These are phyloP conservation scores for Pseudofabraea citricarpa DNA, from an alignment of 2,329 filamentous ascomycete species.

Conservation along the genomic window DNA sequence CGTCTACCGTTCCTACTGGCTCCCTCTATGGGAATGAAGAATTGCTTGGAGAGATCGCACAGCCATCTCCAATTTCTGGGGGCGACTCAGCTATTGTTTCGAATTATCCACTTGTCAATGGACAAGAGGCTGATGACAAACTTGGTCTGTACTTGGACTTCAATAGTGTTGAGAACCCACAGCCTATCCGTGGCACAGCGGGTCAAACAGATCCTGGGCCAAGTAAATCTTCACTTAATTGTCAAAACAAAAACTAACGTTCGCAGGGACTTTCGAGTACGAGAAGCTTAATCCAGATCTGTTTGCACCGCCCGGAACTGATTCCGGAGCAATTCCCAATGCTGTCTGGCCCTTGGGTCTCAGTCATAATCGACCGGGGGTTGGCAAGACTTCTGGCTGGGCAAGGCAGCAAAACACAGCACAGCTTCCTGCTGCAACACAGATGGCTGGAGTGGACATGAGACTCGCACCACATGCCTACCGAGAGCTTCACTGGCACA, in stretches of 20 bases:
- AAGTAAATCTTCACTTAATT: constrained; percentile 17
- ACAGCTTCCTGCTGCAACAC: constrained; percentile 40
- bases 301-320: constrained; percentile 48
- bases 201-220: constrained; percentile 48
- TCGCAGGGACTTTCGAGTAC: constrained; percentile 38
- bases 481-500: constrained; percentile 61
- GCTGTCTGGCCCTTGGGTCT: constrained; percentile 51
- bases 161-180: constrained; percentile 42
- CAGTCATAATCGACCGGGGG: constrained; percentile 38
- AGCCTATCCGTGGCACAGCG: constrained; percentile 46
- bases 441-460: constrained; percentile 57
- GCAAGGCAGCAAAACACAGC: constrained; percentile 50
- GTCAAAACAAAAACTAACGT: no score
- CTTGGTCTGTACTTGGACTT: constrained; percentile 51
- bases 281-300: constrained; percentile 50
- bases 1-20: constrained; percentile 32
- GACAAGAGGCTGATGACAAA: constrained; percentile 44
- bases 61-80: constrained; percentile 31
- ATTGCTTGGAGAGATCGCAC: constrained; percentile 36
- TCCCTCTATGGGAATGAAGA: constrained; percentile 34
- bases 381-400: constrained; percentile 40
- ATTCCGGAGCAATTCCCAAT: constrained; percentile 41
- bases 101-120: constrained; percentile 38
- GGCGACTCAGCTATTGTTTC: constrained; percentile 34
- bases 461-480: constrained; percentile 51